A percentile compares a stretch with the other conserved stretches of the same genome.
phyloP scores from a whole-genome alignment of 1,284 basidiomycete genomes.

The Boletus semigastroideus region DNA sequence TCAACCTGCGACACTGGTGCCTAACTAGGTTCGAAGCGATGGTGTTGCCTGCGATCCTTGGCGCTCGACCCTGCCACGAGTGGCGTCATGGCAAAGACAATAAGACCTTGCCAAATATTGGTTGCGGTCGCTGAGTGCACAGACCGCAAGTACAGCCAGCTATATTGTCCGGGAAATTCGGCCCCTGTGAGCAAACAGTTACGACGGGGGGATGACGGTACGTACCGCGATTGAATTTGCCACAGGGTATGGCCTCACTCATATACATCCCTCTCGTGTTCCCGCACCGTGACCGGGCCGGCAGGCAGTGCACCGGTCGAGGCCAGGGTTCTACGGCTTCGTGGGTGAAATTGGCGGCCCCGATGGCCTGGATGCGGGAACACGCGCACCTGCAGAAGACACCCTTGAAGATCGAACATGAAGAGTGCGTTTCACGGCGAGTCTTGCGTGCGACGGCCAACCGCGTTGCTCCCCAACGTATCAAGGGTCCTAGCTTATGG shows the following conservation, averaged over 20 bases:
- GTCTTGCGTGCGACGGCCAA: not conserved
- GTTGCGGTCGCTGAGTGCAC: not conserved
- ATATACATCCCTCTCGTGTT: not conserved
- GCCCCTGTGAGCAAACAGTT: not conserved
- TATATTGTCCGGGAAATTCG: not conserved
- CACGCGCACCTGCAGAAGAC: too few relatives aligned
- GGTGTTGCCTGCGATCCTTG: too few relatives aligned
- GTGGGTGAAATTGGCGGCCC: too few relatives aligned
- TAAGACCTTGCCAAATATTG: slow-evolving; percentile 1
- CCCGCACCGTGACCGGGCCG: not conserved
- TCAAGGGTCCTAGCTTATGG: not conserved
- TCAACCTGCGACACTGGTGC: too few relatives aligned
- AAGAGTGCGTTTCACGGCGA: not conserved
- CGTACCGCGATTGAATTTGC: not conserved
- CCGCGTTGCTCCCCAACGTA: too few relatives aligned
- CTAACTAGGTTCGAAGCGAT: not conserved
- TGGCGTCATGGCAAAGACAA: slow-evolving; percentile 10
- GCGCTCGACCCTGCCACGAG: too few relatives aligned
- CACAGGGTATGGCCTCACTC: not conserved
- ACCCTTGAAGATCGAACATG: too few relatives aligned
- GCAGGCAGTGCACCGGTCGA: too few relatives aligned
- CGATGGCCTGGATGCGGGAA: too few relatives aligned
- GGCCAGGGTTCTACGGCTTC: too few relatives aligned
- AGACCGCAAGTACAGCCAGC: not conserved
- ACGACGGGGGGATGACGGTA: not conserved